Percentiles rank a stretch among this genome's conserved stretches.
Evolutionary conservation across 2,329 filamentous ascomycete genomes (phyloP).

Genomic region (Knufia fluminis): DNA sequence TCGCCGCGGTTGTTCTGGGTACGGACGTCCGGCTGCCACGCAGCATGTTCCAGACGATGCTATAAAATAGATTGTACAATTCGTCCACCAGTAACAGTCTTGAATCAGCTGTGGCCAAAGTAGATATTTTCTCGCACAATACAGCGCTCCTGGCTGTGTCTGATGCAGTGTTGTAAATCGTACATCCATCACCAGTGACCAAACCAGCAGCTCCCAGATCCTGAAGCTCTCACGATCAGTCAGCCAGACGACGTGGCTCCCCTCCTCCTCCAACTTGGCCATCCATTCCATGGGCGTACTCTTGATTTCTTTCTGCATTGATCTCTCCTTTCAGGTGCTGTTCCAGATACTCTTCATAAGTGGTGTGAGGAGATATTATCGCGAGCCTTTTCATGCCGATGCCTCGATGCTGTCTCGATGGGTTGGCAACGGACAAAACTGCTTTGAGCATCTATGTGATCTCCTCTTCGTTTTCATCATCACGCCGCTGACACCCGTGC

Average conservation of each 20-base stretch:
- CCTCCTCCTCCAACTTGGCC: conserved; percentile 44
- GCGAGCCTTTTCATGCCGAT: conserved; percentile 45
- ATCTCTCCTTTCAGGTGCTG: not conserved
- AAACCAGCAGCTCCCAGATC: conserved; percentile 37
- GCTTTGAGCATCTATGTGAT: conserved; percentile 20
- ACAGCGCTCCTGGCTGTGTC: too few relatives aligned
- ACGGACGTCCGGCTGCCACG: too few relatives aligned
- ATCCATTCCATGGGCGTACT: conserved; percentile 42
- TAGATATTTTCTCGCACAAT: too few relatives aligned
- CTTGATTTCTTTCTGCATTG: conserved; percentile 30
- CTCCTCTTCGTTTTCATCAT: conserved; percentile 49
- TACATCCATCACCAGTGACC: conserved; percentile 24
- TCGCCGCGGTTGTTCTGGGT: too few relatives aligned
- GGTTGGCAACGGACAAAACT: not conserved
- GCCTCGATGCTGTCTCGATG: conserved; percentile 27
- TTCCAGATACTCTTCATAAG: too few relatives aligned
- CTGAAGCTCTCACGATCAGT: conserved; percentile 46
- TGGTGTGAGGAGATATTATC: conserved; percentile 26
- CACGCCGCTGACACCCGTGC: conserved; percentile 48
- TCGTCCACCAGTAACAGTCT: too few relatives aligned
- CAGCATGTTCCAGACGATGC: too few relatives aligned
- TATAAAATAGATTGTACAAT: too few relatives aligned
- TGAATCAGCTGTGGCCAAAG: too few relatives aligned
- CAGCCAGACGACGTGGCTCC: conserved; percentile 44
- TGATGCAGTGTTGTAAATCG: too few relatives aligned